These are phyloP conservation scores for Fraxinus excelsior DNA, from an alignment of 257 asterid species.

Conservation along the genomic window DNA sequence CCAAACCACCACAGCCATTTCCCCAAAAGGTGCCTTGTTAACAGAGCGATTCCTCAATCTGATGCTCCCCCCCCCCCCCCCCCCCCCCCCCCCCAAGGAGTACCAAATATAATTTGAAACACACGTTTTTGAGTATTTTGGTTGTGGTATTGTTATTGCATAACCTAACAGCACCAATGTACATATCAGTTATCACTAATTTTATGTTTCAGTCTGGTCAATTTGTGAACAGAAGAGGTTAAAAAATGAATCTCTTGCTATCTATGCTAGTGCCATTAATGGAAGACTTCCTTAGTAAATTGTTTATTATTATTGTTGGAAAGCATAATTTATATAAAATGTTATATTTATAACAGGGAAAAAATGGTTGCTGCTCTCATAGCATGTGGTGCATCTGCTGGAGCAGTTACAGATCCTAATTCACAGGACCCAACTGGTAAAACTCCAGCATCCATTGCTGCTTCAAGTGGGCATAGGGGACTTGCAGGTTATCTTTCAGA, in stretches of 20 bases:
- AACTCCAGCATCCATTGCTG: conserved; percentile 85
- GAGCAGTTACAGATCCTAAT: conserved; percentile 93
- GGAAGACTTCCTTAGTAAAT: not conserved
- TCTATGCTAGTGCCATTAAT: not conserved
- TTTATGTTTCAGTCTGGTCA: not conserved
- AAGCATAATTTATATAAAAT: conserved; percentile 10
- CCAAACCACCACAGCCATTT: too few species aligned
- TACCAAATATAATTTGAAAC: not conserved
- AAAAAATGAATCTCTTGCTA: not conserved
- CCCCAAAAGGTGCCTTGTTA: too few species aligned
- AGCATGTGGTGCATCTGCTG: conserved; percentile 90
- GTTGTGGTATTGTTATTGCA: not conserved
- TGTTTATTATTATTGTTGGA: not conserved
- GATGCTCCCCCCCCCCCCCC: too few species aligned
- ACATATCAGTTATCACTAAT: not conserved
- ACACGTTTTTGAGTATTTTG: not conserved
- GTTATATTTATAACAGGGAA: conserved; percentile 58
- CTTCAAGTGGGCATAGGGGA: conserved; percentile 72
- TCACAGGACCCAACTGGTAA: conserved; percentile 72
- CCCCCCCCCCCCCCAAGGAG: too few species aligned
- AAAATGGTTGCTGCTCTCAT: conserved; percentile 93
- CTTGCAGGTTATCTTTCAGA: conserved; percentile 99
- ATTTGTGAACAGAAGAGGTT: not conserved
- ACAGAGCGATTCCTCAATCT: too few species aligned
- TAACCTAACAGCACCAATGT: not conserved